Evolutionary conservation across 1,284 basidiomycete genomes (phyloP).

Genomic region (Boletus sp.): DNA sequence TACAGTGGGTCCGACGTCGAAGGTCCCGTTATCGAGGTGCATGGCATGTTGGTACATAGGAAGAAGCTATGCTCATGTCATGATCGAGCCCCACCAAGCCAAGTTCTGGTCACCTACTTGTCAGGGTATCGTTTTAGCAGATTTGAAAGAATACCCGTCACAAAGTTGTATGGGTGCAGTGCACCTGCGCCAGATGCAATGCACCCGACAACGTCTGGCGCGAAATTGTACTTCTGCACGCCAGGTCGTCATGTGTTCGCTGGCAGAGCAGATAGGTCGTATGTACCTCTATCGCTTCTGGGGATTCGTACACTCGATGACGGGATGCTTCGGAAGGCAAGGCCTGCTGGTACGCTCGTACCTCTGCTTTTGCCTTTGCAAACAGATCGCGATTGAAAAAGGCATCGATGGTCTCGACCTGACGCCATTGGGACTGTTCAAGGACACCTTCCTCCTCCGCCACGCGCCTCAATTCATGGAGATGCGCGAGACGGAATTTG

Average conservation of each 20-base stretch:
- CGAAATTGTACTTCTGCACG: constrained; percentile 36
- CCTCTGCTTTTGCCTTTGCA: constrained; percentile 32
- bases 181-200: constrained; percentile 41
- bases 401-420: constrained; percentile 42
- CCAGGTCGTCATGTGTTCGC: background rate
- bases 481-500: constrained; percentile 31
- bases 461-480: constrained; percentile 26
- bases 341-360: constrained; percentile 36
- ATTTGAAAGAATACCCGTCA: constrained; percentile 41
- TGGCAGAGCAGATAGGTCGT: background rate
- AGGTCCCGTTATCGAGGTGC: constrained; percentile 34
- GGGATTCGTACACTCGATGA: constrained; percentile 32
- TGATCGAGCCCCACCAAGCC: background rate
- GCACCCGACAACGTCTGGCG: constrained; percentile 37
- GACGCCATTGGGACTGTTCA: constrained; percentile 38
- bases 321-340: constrained; percentile 38
- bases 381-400: constrained; percentile 35
- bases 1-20: constrained; percentile 30
- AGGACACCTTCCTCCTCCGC: constrained; percentile 31
- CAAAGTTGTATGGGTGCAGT: constrained; percentile 45
- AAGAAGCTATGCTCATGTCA: constrained; percentile 33
- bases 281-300: constrained; percentile 37
- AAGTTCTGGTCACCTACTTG: constrained; percentile 28
- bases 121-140: constrained; percentile 35
- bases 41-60: constrained; percentile 41